Evolutionary conservation across 2,329 filamentous ascomycete species (phyloP).

Genomic region (Ceratocystis albifundus): DNA sequence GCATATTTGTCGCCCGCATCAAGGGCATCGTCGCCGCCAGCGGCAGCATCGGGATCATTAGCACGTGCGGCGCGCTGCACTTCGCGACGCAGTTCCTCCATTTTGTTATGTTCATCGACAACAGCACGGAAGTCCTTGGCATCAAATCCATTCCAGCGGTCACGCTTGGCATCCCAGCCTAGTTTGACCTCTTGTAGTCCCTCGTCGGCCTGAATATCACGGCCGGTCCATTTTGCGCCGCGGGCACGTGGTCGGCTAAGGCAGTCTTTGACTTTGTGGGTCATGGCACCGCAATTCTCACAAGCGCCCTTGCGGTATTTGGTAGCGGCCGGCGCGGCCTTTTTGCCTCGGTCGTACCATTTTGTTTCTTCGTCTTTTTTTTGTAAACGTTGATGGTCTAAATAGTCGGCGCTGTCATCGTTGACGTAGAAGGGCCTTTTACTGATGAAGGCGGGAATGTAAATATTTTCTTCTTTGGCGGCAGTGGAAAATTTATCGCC

Average conservation of each 20-base stretch:
- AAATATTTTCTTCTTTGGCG: slow-evolving; percentile 88
- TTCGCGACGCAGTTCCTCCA: slow-evolving; percentile 61
- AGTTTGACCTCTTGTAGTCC: slow-evolving; percentile 72
- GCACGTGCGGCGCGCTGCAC: slow-evolving; percentile 40
- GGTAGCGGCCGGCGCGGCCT: slow-evolving; percentile 73
- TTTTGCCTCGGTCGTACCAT: slow-evolving; percentile 87
- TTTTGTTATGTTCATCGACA: slow-evolving; percentile 77
- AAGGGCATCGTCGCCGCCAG: slow-evolving; percentile 28
- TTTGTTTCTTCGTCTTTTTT: slow-evolving; percentile 40
- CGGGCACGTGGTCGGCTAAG: slow-evolving; percentile 76
- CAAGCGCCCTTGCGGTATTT: slow-evolving; percentile 97
- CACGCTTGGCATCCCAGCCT: slow-evolving; percentile 93
- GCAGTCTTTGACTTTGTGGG: slow-evolving; percentile 91
- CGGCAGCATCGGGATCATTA: slow-evolving; percentile 41
- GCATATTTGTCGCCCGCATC: slow-evolving; percentile 66
- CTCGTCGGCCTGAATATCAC: slow-evolving; percentile 88
- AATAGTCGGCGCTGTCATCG: slow-evolving; percentile 70
- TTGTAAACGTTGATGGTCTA: slow-evolving; percentile 87
- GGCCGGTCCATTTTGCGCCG: slow-evolving; percentile 84
- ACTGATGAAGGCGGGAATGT: slow-evolving; percentile 95
- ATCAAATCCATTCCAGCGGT: slow-evolving; percentile 98
- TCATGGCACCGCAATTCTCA: slow-evolving; percentile 96
- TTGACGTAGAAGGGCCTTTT: slow-evolving; percentile 96
- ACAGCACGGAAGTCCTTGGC: slow-evolving; percentile 72
- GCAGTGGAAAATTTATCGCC: slow-evolving; percentile 28